These are phyloP conservation scores for Rhizoctonia solani DNA, from an alignment of 1,284 basidiomycete genomes.

Conservation along the genomic window DNA sequence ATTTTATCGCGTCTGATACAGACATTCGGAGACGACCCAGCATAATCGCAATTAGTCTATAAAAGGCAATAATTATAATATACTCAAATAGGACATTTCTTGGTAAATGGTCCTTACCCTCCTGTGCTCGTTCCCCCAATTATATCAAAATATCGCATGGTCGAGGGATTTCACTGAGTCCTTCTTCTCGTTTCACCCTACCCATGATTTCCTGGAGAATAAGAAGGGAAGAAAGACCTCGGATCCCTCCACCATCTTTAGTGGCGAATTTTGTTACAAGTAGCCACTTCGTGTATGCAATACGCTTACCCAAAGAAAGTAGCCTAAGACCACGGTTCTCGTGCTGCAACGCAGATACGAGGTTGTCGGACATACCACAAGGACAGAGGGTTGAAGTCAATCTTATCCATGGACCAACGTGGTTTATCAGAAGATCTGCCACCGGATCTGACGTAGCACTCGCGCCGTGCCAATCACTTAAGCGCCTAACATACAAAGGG, in stretches of 20 bases:
- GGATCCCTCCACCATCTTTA: conserved; percentile 32
- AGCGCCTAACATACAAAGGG: too few species aligned
- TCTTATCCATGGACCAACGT: too few species aligned
- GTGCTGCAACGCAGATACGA: background rate
- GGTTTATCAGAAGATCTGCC: too few species aligned
- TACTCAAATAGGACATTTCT: background rate
- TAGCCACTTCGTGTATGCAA: background rate
- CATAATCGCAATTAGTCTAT: conserved; percentile 45
- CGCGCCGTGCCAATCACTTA: too few species aligned
- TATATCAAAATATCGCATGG: conserved; percentile 46
- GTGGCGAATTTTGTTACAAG: background rate
- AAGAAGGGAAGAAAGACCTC: conserved; percentile 17
- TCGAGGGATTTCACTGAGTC: background rate
- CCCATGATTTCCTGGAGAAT: conserved; percentile 32
- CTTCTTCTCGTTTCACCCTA: background rate
- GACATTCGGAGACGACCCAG: conserved; percentile 45
- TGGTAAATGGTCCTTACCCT: conserved; percentile 1
- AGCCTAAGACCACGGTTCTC: background rate
- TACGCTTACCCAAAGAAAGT: background rate
- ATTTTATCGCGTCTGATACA: conserved; percentile 43
- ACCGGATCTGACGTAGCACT: too few species aligned
- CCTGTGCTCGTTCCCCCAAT: conserved; percentile 46
- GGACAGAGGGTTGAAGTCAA: background rate
- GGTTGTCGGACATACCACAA: background rate
- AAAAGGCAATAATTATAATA: background rate